Conservation (phyloP, 139 green algal genomes). For the Eudorina sp. region DNA sequence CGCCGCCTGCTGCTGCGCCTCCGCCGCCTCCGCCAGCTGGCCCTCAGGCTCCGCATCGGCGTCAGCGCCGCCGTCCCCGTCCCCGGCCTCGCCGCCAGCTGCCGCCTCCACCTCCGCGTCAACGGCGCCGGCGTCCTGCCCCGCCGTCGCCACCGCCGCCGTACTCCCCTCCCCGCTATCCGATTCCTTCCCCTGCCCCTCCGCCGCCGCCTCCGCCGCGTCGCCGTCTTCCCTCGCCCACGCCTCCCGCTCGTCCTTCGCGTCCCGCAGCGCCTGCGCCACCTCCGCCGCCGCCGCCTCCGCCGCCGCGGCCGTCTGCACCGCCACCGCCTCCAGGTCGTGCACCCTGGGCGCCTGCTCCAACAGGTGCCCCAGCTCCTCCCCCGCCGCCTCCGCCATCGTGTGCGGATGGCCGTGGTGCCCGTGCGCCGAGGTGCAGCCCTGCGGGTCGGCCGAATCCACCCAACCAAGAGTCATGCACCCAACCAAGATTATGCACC, state of each 20-base stretch:
- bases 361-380: constrained; percentile 42
- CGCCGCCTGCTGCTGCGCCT: too few species aligned
- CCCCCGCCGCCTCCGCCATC: not conserved
- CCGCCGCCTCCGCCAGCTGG: too few species aligned
- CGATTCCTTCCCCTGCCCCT: not conserved
- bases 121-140: not conserved
- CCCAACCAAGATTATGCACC: too few species aligned
- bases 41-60: too few species aligned
- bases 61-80: too few species aligned
- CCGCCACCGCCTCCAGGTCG: constrained; percentile 35
- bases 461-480: too few species aligned
- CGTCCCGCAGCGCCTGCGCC: not conserved
- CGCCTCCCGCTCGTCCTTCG: not conserved
- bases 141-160: not conserved
- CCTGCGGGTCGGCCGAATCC: too few species aligned
- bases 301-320: not conserved
- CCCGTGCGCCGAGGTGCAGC: not conserved
- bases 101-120: not conserved
- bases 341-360: constrained; percentile 52
- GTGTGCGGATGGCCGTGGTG: not conserved
- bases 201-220: not conserved
- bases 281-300: not conserved
- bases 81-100: not conserved
- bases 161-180: not conserved
- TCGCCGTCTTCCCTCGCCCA: not conserved